Conservation (phyloP, 2,329 filamentous ascomycete species). For the Pseudogymnoascus sp. region DNA sequence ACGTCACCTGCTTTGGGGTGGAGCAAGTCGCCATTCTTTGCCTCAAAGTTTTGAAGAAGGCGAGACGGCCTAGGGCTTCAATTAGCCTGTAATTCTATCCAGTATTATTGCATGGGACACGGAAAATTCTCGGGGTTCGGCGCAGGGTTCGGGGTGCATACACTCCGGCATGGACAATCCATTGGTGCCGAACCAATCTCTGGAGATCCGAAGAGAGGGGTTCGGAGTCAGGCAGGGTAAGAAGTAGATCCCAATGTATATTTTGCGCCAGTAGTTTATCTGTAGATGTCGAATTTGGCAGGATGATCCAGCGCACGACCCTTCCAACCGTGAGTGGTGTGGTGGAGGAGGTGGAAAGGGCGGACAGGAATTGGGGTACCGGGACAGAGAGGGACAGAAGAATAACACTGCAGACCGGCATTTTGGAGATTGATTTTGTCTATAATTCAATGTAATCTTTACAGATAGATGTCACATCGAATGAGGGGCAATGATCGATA, state of each 20-base stretch:
- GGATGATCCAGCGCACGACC: conserved; percentile 43
- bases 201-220: conserved; percentile 26
- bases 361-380: conserved; percentile 34
- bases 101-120: neutral
- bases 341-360: conserved; percentile 29
- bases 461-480: neutral
- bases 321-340: conserved; percentile 37
- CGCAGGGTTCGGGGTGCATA: neutral
- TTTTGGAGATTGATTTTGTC: conserved; percentile 22
- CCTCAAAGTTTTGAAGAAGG: conserved; percentile 32
- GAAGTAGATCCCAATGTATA: conserved; percentile 39
- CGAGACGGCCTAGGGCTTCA: conserved; percentile 28
- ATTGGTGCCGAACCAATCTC: conserved; percentile 27
- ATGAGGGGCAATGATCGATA: neutral
- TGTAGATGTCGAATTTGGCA: conserved; percentile 36
- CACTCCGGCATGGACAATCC: conserved; percentile 35
- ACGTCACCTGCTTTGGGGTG: conserved; percentile 29
- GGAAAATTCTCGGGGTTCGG: neutral
- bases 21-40: conserved; percentile 33
- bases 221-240: conserved; percentile 33
- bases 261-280: conserved; percentile 32
- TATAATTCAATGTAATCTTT: neutral
- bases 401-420: conserved; percentile 43
- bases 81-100: neutral
- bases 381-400: conserved; percentile 36